Evolutionary conservation across 768 basidiomycete genomes (phyloP).

Genomic region (Suillus ampliporus): DNA sequence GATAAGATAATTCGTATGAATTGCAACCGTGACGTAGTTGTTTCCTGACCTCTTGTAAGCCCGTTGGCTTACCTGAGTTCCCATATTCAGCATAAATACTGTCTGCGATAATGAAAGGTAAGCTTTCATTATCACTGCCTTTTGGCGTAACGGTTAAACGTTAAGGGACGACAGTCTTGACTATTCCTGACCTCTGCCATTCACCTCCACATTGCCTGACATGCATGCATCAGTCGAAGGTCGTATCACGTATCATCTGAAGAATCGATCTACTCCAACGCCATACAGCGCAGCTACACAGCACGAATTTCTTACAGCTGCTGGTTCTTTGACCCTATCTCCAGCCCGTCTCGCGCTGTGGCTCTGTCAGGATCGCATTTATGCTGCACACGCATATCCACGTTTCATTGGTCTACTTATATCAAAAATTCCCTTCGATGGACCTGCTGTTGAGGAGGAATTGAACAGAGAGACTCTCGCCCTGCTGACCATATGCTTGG

Average conservation of each 20-base stretch:
- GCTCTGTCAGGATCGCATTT: constrained; percentile 76
- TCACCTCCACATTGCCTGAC: not conserved
- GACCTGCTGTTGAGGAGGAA: constrained; percentile 8
- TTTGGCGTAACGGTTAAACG: no score
- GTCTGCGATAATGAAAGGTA: no score
- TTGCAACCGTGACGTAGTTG: not conserved
- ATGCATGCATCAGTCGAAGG: not conserved
- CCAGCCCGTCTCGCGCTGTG: constrained; percentile 58
- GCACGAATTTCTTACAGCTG: constrained; percentile 64
- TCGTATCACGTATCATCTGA: constrained; percentile 36
- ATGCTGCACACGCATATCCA: constrained; percentile 77
- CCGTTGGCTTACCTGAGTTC: no score
- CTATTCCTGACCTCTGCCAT: no score
- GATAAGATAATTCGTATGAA: not conserved
- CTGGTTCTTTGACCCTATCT: constrained; percentile 57
- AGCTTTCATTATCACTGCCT: no score
- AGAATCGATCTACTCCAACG: constrained; percentile 38
- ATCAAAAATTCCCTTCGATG: constrained; percentile 54
- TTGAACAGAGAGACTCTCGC: constrained; percentile 45
- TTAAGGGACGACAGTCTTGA: no score
- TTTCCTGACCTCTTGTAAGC: no score
- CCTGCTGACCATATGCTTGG: constrained; percentile 56
- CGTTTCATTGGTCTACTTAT: constrained; percentile 73
- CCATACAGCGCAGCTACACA: constrained; percentile 54
- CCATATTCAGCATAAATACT: no score